Base-by-base conservation (phyloP, 371 early-diverging fungal genomes). In the Mortierella sp. region DNA sequence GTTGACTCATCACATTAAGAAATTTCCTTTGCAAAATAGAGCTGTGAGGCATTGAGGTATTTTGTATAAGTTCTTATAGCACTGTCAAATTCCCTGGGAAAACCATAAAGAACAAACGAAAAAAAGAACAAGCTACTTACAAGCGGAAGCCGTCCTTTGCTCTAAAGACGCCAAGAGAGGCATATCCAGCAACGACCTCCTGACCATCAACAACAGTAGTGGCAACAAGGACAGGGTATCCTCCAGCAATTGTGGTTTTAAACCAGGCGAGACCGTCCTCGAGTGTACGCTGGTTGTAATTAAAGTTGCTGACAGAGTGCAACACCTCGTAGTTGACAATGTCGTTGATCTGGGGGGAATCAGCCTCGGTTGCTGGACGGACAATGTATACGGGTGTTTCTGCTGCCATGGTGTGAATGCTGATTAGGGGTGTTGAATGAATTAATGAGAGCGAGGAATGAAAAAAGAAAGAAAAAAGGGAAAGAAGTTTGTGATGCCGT, bases 131-230 rank as follows among this genome's bases (percentile, higher is more conserved):
- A 8, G 1, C 16, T 31, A 55, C 75, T 73, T 79, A 84, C 85
- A 84, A 84, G 10, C 82, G 81, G 72, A 81, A 84, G 21, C 85
- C 85, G 31, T 84, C 85, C 70, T 84, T 84, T 54, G 78, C 79
- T 72, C 85, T 75, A 68, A 84, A 84, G 72, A 76, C 73, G 14
- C 81, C 55, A 6, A 84, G 70, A 24, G 81, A 81, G 11, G 81
- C 31, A 48, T 84, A 84, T 24, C 85, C 85, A 13, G 76, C 81
- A 28, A 84, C 74, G 19, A 65, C 60, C 57, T 81, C 79, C 50
- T 74, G 28, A 55, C 52, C 75, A 31, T 74, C 72, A 28, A 74
- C 71, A 3, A 52, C 4, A 16, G 81, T 81, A 10, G 71, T 70
- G 38, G 85, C 85, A 4, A 81, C 85, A 0, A 84, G 28, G 60